Conservation (phyloP, 768 basidiomycete species). For the Russula olivacea region DNA sequence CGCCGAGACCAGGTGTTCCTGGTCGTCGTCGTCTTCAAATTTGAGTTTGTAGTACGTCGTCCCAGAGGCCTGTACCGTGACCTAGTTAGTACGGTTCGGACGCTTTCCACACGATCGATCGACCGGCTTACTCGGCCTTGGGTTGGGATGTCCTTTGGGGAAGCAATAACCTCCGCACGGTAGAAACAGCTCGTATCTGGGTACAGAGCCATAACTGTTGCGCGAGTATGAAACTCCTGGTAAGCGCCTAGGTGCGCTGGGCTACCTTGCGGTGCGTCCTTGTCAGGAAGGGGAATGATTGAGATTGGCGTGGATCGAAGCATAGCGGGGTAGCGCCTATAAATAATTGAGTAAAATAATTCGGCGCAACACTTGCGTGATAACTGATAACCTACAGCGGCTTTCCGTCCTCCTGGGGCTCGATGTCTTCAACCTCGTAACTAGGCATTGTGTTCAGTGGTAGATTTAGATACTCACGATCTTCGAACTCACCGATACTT, state of each 20-base stretch:
- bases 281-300: constrained; percentile 79
- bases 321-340: constrained; percentile 62
- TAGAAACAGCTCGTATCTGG: constrained; percentile 91
- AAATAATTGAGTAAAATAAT: constrained; percentile 4
- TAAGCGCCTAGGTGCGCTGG: constrained; percentile 64
- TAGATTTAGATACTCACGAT: not conserved
- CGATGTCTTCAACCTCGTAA: constrained; percentile 82
- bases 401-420: constrained; percentile 75
- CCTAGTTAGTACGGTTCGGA: constrained; percentile 29
- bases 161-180: constrained; percentile 74
- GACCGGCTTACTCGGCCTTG: constrained; percentile 36
- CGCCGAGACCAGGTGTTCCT: constrained; percentile 69
- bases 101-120: constrained; percentile 18
- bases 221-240: constrained; percentile 63
- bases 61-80: constrained; percentile 12
- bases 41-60: constrained; percentile 69
- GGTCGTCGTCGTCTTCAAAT: constrained; percentile 86
- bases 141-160: constrained; percentile 44
- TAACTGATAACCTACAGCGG: constrained; percentile 31
- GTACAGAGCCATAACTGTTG: constrained; percentile 81
- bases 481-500: constrained; percentile 52
- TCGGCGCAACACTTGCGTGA: not conserved
- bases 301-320: constrained; percentile 38
- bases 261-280: constrained; percentile 47
- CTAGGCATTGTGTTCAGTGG: constrained; percentile 33